phyloP scores from a whole-genome alignment of 2,329 filamentous ascomycete genomes.

The Penicillium frequentans region DNA sequence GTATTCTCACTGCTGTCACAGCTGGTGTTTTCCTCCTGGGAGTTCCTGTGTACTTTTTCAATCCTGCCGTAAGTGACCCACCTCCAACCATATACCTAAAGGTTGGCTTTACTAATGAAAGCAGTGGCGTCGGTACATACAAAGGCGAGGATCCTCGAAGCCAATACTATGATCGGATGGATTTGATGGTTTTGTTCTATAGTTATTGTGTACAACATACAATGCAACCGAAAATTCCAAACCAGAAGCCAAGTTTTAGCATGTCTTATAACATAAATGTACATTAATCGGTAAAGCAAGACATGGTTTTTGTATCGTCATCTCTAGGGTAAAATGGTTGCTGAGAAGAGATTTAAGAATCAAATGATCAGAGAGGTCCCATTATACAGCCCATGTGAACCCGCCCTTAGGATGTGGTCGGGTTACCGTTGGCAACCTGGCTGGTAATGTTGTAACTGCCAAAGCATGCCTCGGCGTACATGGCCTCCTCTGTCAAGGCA shows the following conservation, averaged over 20 bases:
- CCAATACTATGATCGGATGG: background rate
- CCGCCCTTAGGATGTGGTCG: background rate
- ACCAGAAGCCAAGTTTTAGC: too few relatives aligned
- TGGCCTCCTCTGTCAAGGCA: slow-evolving; percentile 22
- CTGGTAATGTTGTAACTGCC: slow-evolving; percentile 19
- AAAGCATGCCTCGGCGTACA: slow-evolving; percentile 32
- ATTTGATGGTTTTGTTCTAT: background rate
- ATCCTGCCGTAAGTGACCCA: slow-evolving; percentile 18
- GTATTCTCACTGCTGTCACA: slow-evolving; percentile 22
- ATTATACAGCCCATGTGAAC: background rate
- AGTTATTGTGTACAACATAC: background rate
- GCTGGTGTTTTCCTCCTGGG: slow-evolving; percentile 23
- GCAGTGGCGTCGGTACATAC: slow-evolving; percentile 18
- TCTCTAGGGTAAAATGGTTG: background rate
- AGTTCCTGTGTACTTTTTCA: slow-evolving; percentile 25
- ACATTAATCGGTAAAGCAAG: background rate
- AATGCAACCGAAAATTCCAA: background rate
- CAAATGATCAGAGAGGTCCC: background rate
- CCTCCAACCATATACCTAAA: background rate
- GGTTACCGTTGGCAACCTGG: slow-evolving; percentile 24
- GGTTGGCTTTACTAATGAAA: background rate
- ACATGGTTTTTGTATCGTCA: background rate
- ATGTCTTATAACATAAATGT: too few relatives aligned
- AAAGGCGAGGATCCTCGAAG: background rate
- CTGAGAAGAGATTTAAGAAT: background rate